Evolutionary conservation across 2,329 filamentous ascomycete species (phyloP).

Genomic region (Cladophialophora psammophila): DNA sequence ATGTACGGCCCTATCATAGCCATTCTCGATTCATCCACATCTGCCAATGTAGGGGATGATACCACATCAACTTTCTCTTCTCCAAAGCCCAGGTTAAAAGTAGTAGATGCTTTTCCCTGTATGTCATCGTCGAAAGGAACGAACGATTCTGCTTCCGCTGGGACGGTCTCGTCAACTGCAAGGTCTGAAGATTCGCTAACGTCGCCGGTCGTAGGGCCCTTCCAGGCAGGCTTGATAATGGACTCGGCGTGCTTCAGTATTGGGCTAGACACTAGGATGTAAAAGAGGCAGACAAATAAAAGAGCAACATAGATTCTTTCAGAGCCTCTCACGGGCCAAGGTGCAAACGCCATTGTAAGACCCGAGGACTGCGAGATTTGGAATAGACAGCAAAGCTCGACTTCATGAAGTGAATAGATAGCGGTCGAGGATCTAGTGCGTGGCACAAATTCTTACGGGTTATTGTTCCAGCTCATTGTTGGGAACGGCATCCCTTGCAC

Average conservation of each 20-base stretch:
- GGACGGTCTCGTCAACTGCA: neutral
- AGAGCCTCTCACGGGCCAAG: constrained; percentile 5
- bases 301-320: constrained; percentile 15
- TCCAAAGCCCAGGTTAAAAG: neutral
- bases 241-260: constrained; percentile 4
- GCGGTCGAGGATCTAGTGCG: neutral
- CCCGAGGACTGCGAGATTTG: neutral
- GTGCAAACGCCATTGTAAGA: constrained; percentile 10
- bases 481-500: constrained; percentile 9
- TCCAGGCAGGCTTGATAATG: constrained; percentile 3
- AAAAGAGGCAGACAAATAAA: constrained; percentile 16
- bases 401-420: neutral
- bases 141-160: neutral
- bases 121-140: neutral
- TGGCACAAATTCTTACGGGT: constrained; percentile 1
- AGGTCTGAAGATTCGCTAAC: neutral
- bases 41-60: neutral
- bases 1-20: constrained; percentile 17
- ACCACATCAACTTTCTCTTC: neutral
- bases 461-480: constrained; percentile 5
- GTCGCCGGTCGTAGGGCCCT: neutral
- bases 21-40: constrained; percentile 14
- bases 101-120: neutral
- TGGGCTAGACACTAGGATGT: constrained; percentile 9
- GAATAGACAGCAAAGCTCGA: neutral